These are phyloP conservation scores for Komagataella pastoris DNA, from an alignment of 805 yeast genomes.

Conservation along the genomic window DNA sequence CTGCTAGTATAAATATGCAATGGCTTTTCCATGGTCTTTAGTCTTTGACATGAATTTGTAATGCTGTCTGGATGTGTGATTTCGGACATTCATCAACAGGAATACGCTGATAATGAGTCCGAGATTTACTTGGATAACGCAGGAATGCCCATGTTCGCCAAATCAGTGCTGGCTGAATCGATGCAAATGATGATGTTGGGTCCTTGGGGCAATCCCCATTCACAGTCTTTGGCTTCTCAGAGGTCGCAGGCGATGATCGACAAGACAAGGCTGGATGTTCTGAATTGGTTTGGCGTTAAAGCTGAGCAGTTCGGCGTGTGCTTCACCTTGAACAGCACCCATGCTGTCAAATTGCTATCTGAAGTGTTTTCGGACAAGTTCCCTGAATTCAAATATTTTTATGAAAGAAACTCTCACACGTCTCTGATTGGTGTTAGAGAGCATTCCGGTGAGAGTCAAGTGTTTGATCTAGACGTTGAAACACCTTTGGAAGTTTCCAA, in stretches of 20 bases:
- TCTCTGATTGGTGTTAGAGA: conserved; percentile 26
- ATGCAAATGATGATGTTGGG: conserved; percentile 11
- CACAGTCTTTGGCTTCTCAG: conserved; percentile 20
- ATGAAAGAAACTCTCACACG: conserved; percentile 24
- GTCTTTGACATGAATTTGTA: not conserved
- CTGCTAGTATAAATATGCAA: not conserved
- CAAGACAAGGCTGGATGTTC: conserved; percentile 14
- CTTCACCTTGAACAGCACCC: conserved; percentile 27
- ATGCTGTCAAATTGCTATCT: conserved; percentile 20
- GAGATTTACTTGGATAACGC: conserved; percentile 28
- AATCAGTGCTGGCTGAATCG: conserved; percentile 12
- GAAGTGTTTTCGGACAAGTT: conserved; percentile 15
- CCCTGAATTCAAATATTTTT: conserved; percentile 10
- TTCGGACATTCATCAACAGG: not conserved
- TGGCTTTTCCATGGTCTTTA: not conserved
- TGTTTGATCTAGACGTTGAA: conserved; percentile 6
- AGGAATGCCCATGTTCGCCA: conserved; percentile 23
- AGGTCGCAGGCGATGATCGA: conserved; percentile 14
- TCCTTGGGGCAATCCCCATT: conserved; percentile 27
- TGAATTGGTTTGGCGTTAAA: conserved; percentile 20
- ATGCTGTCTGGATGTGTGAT: not conserved
- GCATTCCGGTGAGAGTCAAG: conserved; percentile 5
- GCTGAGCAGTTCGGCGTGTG: conserved; percentile 22
- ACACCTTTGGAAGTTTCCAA: not conserved
- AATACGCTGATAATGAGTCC: conserved; percentile 16